Evolutionary conservation across 495 filamentous ascomycete species (phyloP), one percentile per base, ranked within the genome.

Genomic region (Aspergillus cristatus): DNA sequence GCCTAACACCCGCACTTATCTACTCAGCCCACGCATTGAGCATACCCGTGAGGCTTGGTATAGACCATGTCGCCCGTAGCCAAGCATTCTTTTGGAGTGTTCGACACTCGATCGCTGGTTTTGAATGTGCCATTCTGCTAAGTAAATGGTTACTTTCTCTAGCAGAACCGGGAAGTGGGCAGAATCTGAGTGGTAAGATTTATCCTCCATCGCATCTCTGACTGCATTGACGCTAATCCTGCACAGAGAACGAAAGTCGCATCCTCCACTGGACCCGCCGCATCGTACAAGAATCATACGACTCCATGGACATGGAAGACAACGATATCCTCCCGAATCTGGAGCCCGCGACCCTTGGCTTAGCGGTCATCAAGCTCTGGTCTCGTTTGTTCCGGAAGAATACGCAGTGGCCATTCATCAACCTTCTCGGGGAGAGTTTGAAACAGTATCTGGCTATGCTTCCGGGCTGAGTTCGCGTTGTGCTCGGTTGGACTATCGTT

Each of bases 71-170:
- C 33, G 68, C 67, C 6, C 58, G 51, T 25, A 66, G 57, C 12
- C 62, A 70, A 38, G 64, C 64, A 3, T 65, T 70, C 22, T 65
- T 68, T 32, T 73, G 68, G 70, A 65, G 62, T 29, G 63, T 70
- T 8, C 58, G 63, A 14, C 67, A 72, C 43, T 68, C 67, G 0
- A 51, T 71, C 12, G 65, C 60, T 6, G 67, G 62, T 36, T 50
- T 71, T 8, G 68, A 73, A 43, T 73, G 65, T 35, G 70, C 65
- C 0, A 53, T 71, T 3, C 42, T 71, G 7, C 47, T 71, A 1
- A 68, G 63, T 39, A 65, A 71, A 44, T 73, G 69, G 71, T 55
- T 75, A 8, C 48, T 64, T 16, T 62, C 52, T 1, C 34, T 64
- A 31, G 50, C 54, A 1, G 58, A 62, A 33, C 48, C 56, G 0